These are phyloP conservation scores for Hypoxylon perforatum DNA, from an alignment of 495 filamentous ascomycete genomes.

Conservation along the genomic window DNA sequence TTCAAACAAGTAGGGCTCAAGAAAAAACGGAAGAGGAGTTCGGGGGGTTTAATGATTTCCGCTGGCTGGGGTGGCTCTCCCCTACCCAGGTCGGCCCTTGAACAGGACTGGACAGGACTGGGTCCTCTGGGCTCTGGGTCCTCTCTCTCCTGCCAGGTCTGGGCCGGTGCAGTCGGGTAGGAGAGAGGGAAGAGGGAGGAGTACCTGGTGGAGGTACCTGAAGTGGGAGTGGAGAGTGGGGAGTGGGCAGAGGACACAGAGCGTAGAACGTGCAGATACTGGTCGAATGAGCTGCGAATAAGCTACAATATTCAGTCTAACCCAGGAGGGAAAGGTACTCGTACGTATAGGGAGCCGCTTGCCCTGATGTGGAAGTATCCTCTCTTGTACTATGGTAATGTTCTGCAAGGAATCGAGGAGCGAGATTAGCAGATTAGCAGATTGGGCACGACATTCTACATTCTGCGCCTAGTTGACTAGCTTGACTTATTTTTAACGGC, in stretches of 20 bases:
- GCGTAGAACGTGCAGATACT: conserved; percentile 9
- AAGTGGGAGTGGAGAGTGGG: no score
- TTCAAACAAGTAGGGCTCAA: conserved; percentile 46
- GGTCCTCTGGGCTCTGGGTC: not conserved
- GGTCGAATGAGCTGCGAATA: conserved; percentile 32
- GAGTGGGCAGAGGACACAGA: conserved; percentile 25
- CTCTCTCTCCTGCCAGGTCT: conserved; percentile 17
- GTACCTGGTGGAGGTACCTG: no score
- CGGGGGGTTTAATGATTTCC: conserved; percentile 51
- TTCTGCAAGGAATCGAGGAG: conserved; percentile 34
- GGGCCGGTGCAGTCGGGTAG: conserved; percentile 42
- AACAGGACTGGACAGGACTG: no score
- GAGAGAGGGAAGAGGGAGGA: conserved; percentile 42
- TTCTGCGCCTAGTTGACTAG: not conserved
- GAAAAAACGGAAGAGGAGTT: conserved; percentile 42
- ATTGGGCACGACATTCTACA: conserved; percentile 35
- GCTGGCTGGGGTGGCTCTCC: conserved; percentile 37
- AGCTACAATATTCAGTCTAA: conserved; percentile 20
- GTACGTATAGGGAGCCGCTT: conserved; percentile 18
- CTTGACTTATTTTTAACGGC: conserved; percentile 28
- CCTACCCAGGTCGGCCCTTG: not conserved
- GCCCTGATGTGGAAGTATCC: conserved; percentile 30
- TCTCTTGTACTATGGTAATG: no score
- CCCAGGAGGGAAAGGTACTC: conserved; percentile 30
- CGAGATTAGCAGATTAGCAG: conserved; percentile 26